Base-by-base conservation (phyloP, 2,329 filamentous ascomycete genomes). In the Raffaelea arxii region DNA sequence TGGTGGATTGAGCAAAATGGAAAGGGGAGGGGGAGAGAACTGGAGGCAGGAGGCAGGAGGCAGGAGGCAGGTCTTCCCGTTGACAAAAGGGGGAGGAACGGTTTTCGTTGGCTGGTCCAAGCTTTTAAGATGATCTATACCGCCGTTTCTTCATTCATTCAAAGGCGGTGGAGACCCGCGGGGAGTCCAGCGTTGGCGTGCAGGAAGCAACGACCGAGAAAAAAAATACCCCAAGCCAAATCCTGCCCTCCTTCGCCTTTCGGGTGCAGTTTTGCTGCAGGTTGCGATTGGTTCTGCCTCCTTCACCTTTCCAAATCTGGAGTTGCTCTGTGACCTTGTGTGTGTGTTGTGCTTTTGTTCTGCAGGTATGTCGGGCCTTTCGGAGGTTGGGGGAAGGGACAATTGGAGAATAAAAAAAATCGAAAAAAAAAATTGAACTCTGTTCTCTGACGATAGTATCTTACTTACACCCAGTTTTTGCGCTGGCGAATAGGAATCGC, bases 401-500 rank as follows among this genome's bases (percentile, higher is more conserved):
- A 43, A 40, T 23, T 38, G 39, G 46, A 21, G 25, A 46, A 21
- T 32, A 25, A 32, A 25, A 42, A 44, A 23, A 19, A 42, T 37
- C 24, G 25, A 37, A 23, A 6, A 24, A 25, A 16, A 50, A 22
- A 27, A n/a, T n/a, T n/a, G n/a, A n/a, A n/a, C n/a, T n/a, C n/a
- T n/a, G n/a, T n/a, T n/a, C n/a, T n/a, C n/a, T n/a, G n/a, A n/a
- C n/a, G n/a, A n/a, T n/a, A n/a, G n/a, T n/a, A n/a, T 42, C 4
- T 14, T 36, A 48, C 50, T 51, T 51, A 51, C 50, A 40, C 50
- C 42, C 39, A 27, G 37, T 27, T 30, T 22, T 5, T 7, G 18
- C 27, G 47, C 35, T 32, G 40, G 50, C 50, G 47, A 49, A 48
- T 51, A 14, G 22, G 35, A 50, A 37, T 24, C 47, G 50, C 50